Evolutionary conservation across 495 filamentous ascomycete species (phyloP), one percentile per base, ranked within the genome.

Genomic region (Penicillium egyptiacum): DNA sequence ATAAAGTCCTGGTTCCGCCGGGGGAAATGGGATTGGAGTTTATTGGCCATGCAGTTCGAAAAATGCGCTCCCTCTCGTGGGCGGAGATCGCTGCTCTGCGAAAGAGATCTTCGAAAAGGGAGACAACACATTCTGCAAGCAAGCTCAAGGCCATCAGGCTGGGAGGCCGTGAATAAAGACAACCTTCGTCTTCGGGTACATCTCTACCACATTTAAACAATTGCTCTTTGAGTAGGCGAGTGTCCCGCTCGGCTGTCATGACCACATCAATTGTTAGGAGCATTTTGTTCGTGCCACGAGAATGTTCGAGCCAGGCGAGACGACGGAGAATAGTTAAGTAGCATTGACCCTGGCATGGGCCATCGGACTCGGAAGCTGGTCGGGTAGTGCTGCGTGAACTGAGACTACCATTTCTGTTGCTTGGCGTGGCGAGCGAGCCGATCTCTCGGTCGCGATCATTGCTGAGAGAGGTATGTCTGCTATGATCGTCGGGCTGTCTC

Each of bases 231-330:
- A 43, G 19, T 22, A 43, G 41, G 41, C 19, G 41, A 23, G 41
- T 43, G 41, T 43, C 41, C 41, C 41, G 41, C 41, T 43, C 41
- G 41, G 17, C 19, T 43, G 41, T 43, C 19, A 43, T 43, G 41
- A 43, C 41, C 41, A 43, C 41, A 43, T 43, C 41, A 22, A 43
- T 43, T 43, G 41, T 23, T 19, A 43, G 41, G 19, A 22, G 19
- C 19, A 12, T 43, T 43, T 22, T 22, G 19, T 43, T 5, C 17
- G 19, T 43, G 41, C 41, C 19, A 43, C 41, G 19, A 23, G 19
- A 23, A 43, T 43, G 41, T 43, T 43, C 41, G 41, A 43, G 41
- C 41, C 19, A 43, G 41, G 41, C 41, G 41, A 43, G 41, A 19
- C 19, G 41, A 43, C 41, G 19, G 41, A 43, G 41, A 43, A 43